Evolutionary conservation across 331 rosid genomes (phyloP).

Genomic region (Malus hybrid): DNA sequence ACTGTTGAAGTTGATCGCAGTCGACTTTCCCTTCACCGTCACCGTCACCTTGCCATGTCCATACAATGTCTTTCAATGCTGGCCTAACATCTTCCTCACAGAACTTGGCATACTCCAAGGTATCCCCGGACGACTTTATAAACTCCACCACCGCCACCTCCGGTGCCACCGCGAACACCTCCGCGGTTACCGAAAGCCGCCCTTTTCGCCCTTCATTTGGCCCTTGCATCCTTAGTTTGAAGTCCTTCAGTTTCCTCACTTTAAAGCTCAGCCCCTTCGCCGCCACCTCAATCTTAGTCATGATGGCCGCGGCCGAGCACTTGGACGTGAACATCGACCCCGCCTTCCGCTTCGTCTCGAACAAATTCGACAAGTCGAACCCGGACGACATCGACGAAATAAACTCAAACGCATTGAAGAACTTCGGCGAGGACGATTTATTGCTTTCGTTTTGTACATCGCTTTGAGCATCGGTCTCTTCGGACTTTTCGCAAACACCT

Average conservation of each 20-base stretch:
- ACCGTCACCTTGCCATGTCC: constrained; percentile 84
- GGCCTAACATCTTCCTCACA: constrained; percentile 74
- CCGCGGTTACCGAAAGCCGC: constrained; percentile 47
- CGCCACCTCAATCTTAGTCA: constrained; percentile 45
- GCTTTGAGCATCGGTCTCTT: background rate
- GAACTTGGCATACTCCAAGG: constrained; percentile 57
- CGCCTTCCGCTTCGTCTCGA: constrained; percentile 40
- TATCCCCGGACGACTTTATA: constrained; percentile 69
- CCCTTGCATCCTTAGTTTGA: constrained; percentile 44
- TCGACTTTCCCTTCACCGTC: background rate
- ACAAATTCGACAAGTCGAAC: constrained; percentile 62
- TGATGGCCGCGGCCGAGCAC: constrained; percentile 36
- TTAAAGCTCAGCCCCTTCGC: constrained; percentile 46
- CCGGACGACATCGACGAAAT: constrained; percentile 79
- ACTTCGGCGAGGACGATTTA: constrained; percentile 39
- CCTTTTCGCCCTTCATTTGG: constrained; percentile 56
- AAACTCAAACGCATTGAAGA: constrained; percentile 70
- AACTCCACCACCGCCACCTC: constrained; percentile 66
- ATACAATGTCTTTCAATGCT: constrained; percentile 71
- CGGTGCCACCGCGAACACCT: constrained; percentile 67
- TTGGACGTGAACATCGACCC: constrained; percentile 60
- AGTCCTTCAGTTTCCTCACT: constrained; percentile 43
- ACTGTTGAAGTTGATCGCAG: background rate
- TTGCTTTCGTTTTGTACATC: background rate
- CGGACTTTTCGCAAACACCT: background rate